Evolutionary conservation across 75 land plant genomes (phyloP), one percentile per base, ranked within the genome.

Genomic region (Selaginella tamariscina): DNA sequence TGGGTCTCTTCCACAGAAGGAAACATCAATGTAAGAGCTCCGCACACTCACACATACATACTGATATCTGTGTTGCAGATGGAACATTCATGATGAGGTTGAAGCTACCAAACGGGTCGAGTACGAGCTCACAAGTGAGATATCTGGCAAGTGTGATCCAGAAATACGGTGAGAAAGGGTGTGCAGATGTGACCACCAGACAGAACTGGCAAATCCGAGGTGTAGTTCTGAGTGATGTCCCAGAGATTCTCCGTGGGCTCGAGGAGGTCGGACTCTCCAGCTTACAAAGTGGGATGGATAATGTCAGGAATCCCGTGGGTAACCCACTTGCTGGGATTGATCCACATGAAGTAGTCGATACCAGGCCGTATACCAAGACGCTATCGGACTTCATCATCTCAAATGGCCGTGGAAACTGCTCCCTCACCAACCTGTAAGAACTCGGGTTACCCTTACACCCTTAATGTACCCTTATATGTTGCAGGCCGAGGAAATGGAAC

Each of bases 141-240:
- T 94, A 83, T 69, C 64, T 94, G 26, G 98, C 91, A 1, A 81
- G 79, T 60, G 86, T 83, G 33, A 79, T 90, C 27, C 55, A 68
- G 57, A 68, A 73, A 30, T 94, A 94, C 66, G 98, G 98, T 15
- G 49, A 74, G 56, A 81, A 87, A 2, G 98, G 96, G 29, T 94
- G 98, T 49, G 96, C 91, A 1, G 98, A 94, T 30, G 84, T 94
- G 31, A 94, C 98, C 13, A 94, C 98, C 0, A 69, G 96, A 55
- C 96, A 94, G 75, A 94, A 94, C 70, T 94, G 91, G 96, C 98
- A 94, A 59, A 94, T 94, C 20, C 76, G 98, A 1, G 98, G 98
- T 2, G 85, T 94, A 21, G 77, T 75, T 31, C 77, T 94, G 69
- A 80, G 82, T 20, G 98, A 94, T 68, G 96, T 87, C 24, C 98